Percentiles rank a stretch among this genome's conserved stretches.
Conservation (phyloP, 1,284 basidiomycete species). For the Cutaneotrichosporon spelunceum region DNA sequence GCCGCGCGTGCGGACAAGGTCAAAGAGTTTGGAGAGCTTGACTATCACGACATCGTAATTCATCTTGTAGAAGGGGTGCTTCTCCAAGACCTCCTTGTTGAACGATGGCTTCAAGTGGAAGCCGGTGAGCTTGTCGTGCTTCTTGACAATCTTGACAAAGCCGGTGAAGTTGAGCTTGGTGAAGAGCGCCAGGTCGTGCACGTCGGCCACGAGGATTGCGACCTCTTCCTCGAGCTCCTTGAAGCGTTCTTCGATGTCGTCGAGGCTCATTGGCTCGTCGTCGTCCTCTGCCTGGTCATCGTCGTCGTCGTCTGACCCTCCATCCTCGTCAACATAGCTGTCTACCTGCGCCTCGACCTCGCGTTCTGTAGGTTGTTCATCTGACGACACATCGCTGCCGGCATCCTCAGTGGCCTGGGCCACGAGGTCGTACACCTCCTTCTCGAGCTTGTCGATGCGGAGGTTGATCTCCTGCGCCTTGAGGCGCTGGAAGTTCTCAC, state of each 20-base stretch:
- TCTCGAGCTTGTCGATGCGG: conserved; percentile 76
- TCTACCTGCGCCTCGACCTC: conserved; percentile 36
- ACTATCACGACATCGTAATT: conserved; percentile 81
- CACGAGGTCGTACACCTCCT: conserved; percentile 72
- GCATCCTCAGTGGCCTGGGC: conserved; percentile 40
- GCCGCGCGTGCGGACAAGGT: conserved; percentile 91
- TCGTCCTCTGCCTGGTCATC: conserved; percentile 57
- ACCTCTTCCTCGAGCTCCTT: conserved; percentile 90
- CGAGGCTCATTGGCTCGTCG: conserved; percentile 58
- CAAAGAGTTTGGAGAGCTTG: conserved; percentile 92
- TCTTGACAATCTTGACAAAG: conserved; percentile 99
- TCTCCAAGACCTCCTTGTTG: conserved; percentile 87
- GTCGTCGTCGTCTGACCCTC: conserved; percentile 54
- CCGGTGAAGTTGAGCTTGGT: conserved; percentile 96
- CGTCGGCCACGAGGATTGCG: conserved; percentile 92
- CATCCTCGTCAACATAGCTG: conserved; percentile 58
- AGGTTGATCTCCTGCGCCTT: conserved; percentile 83
- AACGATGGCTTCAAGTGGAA: conserved; percentile 59
- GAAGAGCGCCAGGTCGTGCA: conserved; percentile 93
- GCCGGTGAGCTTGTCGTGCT: conserved; percentile 66
- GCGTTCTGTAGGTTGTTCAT: conserved; percentile 15
- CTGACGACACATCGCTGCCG: conserved; percentile 50
- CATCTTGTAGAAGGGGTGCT: conserved; percentile 81
- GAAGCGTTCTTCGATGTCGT: conserved; percentile 83
- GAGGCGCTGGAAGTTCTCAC: conserved; percentile 87